Base-by-base conservation (phyloP, 306 rosid species). In the Mimosa bimucronata region DNA sequence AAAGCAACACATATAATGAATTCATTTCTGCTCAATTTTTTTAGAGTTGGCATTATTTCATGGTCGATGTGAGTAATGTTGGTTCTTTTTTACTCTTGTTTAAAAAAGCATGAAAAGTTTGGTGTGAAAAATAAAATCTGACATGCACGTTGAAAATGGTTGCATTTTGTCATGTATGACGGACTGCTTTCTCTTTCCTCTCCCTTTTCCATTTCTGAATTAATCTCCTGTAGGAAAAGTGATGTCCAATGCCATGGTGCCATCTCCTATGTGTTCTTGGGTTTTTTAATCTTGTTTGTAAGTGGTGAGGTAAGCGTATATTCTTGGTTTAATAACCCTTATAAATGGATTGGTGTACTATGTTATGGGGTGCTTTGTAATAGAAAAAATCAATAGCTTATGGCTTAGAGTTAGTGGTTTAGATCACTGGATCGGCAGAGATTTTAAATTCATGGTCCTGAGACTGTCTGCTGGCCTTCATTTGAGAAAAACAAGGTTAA, bases 401-500 rank as follows among this genome's bases (percentile, higher is more conserved):
- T 44, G 48, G 44, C 30, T 29, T 25, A 26, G 55, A 45, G 23
- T 18, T 77, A 7, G 9, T 50, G 52, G 19, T 34, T 25, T n/a
- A 15, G 40, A 23, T 46, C 14, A 14, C 29, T 66, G 66, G 26
- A 66, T 66, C 66, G 50, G 38, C 66, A 48, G 66, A 66, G 52
- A 77, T 46, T 2, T 58, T 48, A 3, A 37, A 45, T 44, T 7
- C 26, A 14, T 66, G 16, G 5, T 31, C 52, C 74, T 48, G 50
- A 58, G 18, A 44, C 19, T 60, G 66, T 31, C 46, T 61, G 10
- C 45, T 21, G 9, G 77, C 31, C 21, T 66, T 18, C 71, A 18
- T 46, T 76, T 23, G 42, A 21, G 52, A 26, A 19, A 50, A 50
- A 48, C n/a, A n/a, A 67, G 85, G 71, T 13, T 78, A 44, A 29